phyloP scores from a whole-genome alignment of 768 basidiomycete species.

The Kwoniella dendrophila region DNA sequence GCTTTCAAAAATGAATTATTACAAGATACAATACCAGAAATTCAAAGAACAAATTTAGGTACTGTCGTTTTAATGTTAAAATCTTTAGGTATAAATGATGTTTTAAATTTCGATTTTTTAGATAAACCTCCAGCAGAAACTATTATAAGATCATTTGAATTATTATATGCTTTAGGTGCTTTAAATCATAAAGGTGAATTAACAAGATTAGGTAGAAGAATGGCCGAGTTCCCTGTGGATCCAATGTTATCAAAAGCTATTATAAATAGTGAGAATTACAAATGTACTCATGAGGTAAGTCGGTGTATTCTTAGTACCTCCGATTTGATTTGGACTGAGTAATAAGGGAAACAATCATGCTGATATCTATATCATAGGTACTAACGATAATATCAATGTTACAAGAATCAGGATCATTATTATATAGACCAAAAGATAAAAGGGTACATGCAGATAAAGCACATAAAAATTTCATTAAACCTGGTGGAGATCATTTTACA shows the following conservation, averaged over 20 bases:
- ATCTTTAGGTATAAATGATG: slow-evolving; percentile 95
- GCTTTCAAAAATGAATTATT: slow-evolving; percentile 94
- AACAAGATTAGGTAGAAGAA: slow-evolving; percentile 92
- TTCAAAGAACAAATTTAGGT: slow-evolving; percentile 95
- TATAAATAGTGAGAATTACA: slow-evolving; percentile 90
- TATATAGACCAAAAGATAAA: slow-evolving; percentile 98
- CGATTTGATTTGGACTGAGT: neutral
- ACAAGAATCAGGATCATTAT: slow-evolving; percentile 88
- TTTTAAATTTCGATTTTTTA: slow-evolving; percentile 97
- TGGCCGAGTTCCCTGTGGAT: slow-evolving; percentile 99
- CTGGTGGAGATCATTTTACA: slow-evolving; percentile 97
- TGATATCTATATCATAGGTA: slow-evolving; percentile 61
- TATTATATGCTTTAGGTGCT: slow-evolving; percentile 92
- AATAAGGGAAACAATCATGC: neutral
- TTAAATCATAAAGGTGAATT: slow-evolving; percentile 94
- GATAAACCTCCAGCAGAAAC: slow-evolving; percentile 98
- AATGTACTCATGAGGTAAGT: slow-evolving; percentile 90
- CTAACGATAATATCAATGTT: slow-evolving; percentile 97
- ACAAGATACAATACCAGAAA: slow-evolving; percentile 96
- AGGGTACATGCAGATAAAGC: slow-evolving; percentile 97
- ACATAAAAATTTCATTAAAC: slow-evolving; percentile 90
- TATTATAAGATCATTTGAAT: slow-evolving; percentile 87
- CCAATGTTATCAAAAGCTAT: slow-evolving; percentile 97
- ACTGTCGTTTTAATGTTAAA: slow-evolving; percentile 94
- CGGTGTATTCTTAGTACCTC: neutral